Conservation (phyloP, 192 early-diverging fungal genomes). For the Coemansia sp. region DNA sequence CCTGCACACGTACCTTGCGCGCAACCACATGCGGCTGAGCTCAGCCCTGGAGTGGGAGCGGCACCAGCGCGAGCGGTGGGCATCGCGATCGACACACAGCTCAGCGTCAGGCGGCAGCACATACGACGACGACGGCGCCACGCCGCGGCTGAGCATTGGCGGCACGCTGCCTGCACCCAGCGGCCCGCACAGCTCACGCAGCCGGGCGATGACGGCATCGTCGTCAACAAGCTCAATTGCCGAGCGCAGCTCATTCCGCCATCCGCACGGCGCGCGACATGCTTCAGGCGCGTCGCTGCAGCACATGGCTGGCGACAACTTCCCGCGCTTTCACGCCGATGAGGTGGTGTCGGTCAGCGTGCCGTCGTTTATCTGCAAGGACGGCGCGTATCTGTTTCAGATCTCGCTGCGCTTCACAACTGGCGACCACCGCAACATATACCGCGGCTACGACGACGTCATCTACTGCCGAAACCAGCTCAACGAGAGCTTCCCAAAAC, state of each 20-base stretch:
- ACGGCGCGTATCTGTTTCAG: slow-evolving; percentile 71
- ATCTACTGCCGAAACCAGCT: slow-evolving; percentile 73
- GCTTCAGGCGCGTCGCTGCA: slow-evolving; percentile 48
- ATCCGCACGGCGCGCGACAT: slow-evolving; percentile 44
- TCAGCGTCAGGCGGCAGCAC: slow-evolving; percentile 33
- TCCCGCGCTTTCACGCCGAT: slow-evolving; percentile 32
- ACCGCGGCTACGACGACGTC: slow-evolving; percentile 77
- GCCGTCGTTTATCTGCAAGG: slow-evolving; percentile 66
- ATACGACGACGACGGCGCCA: slow-evolving; percentile 35
- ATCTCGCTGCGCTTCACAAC: slow-evolving; percentile 57
- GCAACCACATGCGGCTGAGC: slow-evolving; percentile 43
- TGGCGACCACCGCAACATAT: slow-evolving; percentile 62
- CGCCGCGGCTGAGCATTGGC: slow-evolving; percentile 26
- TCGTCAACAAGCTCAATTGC: slow-evolving; percentile 52
- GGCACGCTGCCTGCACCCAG: slow-evolving; percentile 9
- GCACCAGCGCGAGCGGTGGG: slow-evolving; percentile 55
- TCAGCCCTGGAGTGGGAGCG: slow-evolving; percentile 59
- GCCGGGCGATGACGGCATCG: slow-evolving; percentile 43
- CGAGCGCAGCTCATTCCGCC: slow-evolving; percentile 51
- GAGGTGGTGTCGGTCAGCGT: slow-evolving; percentile 59
- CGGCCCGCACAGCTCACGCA: slow-evolving; percentile 21
- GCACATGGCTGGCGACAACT: slow-evolving; percentile 45
- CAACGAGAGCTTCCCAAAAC: slow-evolving; percentile 63
- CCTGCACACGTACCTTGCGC: slow-evolving; percentile 58
- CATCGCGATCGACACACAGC: slow-evolving; percentile 33